Percentiles rank a stretch among this genome's conserved stretches.
Evolutionary conservation across 2,329 filamentous ascomycete genomes (phyloP).

Genomic region (Neospermospora avenae): DNA sequence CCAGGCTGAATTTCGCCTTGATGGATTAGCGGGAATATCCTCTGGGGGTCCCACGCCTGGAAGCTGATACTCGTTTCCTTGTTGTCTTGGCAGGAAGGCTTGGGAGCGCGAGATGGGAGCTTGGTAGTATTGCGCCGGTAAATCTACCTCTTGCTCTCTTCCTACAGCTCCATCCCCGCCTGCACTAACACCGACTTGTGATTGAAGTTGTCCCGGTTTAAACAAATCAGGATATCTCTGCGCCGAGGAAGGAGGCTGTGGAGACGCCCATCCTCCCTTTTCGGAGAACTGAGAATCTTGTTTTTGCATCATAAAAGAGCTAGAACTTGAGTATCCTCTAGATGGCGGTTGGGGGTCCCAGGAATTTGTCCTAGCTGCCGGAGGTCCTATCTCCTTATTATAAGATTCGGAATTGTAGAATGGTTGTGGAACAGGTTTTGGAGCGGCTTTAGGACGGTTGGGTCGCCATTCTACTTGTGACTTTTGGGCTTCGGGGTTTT

Average conservation of each 20-base stretch:
- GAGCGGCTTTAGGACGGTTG: slow-evolving; percentile 20
- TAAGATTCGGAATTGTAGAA: slow-evolving; percentile 7
- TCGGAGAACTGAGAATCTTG: slow-evolving; percentile 3
- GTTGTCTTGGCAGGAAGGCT: slow-evolving; percentile 40
- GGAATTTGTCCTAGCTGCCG: slow-evolving; percentile 16
- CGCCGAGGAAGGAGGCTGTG: slow-evolving; percentile 49
- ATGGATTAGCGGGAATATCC: slow-evolving; percentile 31
- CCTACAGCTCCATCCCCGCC: slow-evolving; percentile 23
- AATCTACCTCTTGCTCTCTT: slow-evolving; percentile 25
- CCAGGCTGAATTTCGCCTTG: slow-evolving; percentile 39
- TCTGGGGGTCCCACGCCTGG: slow-evolving; percentile 38
- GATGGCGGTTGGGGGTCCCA: slow-evolving; percentile 14
- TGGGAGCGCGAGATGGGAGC: slow-evolving; percentile 30
- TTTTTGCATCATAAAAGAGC: slow-evolving; percentile 5
- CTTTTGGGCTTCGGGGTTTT: slow-evolving; percentile 16
- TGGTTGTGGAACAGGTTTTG: slow-evolving; percentile 6
- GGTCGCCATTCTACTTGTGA: slow-evolving; percentile 29
- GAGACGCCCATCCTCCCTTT: slow-evolving; percentile 7
- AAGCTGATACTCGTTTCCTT: slow-evolving; percentile 40
- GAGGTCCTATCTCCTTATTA: slow-evolving; percentile 13
- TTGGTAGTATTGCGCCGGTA: slow-evolving; percentile 32
- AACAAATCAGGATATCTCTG: slow-evolving; percentile 50
- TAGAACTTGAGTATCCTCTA: neutral
- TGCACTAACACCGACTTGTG: neutral
- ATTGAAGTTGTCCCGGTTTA: slow-evolving; percentile 28